These are phyloP conservation scores for Colletotrichum chlorophyti DNA, from an alignment of 2,329 filamentous ascomycete species.

Conservation along the genomic window DNA sequence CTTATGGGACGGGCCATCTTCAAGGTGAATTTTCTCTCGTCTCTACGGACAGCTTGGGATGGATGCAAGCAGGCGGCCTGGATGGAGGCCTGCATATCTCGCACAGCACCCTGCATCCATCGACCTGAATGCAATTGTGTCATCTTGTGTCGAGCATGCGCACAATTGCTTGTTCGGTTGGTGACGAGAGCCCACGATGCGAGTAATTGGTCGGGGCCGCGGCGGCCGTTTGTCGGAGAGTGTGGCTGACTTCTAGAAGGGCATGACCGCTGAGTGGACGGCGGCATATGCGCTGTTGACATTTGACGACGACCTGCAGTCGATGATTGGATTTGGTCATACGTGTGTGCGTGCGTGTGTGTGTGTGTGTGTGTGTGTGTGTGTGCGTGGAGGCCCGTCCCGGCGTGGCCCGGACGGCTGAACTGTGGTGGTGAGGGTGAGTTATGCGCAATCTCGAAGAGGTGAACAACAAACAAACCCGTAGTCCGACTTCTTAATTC, in stretches of 20 bases:
- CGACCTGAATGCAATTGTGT: background rate
- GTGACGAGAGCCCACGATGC: constrained; percentile 3
- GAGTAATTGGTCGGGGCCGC: background rate
- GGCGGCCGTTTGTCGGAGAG: background rate
- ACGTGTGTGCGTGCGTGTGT: no score
- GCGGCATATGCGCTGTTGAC: constrained; percentile 16
- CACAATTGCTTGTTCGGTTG: constrained; percentile 23
- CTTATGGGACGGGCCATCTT: no score
- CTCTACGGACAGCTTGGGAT: no score
- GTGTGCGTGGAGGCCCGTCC: constrained; percentile 27
- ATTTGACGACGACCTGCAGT: constrained; percentile 5
- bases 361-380: no score
- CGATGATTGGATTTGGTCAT: background rate
- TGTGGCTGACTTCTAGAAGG: constrained; percentile 26
- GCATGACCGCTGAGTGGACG: constrained; percentile 19
- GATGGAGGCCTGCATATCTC: background rate
- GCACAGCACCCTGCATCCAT: no score
- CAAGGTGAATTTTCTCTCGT: no score
- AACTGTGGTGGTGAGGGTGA: background rate
- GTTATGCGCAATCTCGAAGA: background rate
- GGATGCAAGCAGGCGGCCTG: background rate
- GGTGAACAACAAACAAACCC: constrained; percentile 12
- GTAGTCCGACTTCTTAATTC: background rate
- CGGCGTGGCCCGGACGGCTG: constrained; percentile 11
- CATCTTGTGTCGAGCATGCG: background rate